Evolutionary conservation across 805 yeast genomes (phyloP).

Genomic region (Spathaspora arborariae): DNA sequence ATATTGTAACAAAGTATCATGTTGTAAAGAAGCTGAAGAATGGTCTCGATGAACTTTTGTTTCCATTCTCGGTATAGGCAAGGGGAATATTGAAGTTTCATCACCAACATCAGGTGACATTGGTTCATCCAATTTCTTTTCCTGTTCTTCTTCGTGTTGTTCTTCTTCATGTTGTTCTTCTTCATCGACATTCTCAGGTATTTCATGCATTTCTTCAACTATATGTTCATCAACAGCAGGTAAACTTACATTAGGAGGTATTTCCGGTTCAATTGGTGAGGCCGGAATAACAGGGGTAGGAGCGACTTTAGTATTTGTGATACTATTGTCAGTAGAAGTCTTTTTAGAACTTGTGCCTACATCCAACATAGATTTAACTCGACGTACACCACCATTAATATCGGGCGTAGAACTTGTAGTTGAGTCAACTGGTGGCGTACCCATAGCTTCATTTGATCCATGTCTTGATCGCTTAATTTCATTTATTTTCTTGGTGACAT

Average conservation of each 20-base stretch:
- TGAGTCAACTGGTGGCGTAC: not conserved
- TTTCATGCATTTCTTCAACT: not conserved
- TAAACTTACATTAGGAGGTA: conserved; percentile 3
- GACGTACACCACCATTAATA: conserved; percentile 8
- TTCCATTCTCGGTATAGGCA: not conserved
- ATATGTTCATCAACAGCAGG: conserved; percentile 11
- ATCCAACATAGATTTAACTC: conserved; percentile 31
- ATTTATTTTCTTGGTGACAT: not conserved
- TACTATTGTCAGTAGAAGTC: not conserved
- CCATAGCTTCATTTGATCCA: not conserved
- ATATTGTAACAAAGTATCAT: not conserved
- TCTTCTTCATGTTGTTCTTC: not conserved
- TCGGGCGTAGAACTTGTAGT: not conserved
- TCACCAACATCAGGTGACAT: not conserved
- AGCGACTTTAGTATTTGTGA: not conserved
- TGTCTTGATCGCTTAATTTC: not conserved
- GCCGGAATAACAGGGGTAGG: not conserved
- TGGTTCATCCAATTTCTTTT: too few relatives aligned
- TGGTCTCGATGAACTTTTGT: not conserved
- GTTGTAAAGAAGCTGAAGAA: not conserved
- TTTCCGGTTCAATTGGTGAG: not conserved
- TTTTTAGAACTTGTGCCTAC: conserved; percentile 2
- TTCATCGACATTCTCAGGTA: not conserved
- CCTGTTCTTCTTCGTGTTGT: not conserved
- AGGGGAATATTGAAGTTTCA: not conserved